A percentile compares a stretch with the other conserved stretches of the same genome.
Conservation (phyloP, 257 asterid species). For the Avicennia marina region DNA sequence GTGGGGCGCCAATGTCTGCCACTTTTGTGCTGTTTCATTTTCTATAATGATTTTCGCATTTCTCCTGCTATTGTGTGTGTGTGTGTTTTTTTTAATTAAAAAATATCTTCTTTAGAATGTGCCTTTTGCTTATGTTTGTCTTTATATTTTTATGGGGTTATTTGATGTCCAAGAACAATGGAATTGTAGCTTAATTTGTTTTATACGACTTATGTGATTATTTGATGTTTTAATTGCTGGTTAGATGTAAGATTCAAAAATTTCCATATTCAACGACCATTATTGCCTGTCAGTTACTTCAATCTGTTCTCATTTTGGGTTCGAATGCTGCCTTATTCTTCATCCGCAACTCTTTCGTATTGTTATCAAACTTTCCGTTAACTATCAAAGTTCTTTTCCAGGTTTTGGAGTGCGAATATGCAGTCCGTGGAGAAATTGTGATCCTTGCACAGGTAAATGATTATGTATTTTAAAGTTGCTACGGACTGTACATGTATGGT, state of each 20-base stretch:
- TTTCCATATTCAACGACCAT: background rate
- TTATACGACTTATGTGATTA: too few relatives aligned
- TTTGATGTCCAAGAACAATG: background rate
- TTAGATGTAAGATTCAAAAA: background rate
- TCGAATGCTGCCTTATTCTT: background rate
- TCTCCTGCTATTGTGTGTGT: conserved; percentile 8
- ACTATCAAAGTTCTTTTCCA: conserved; percentile 25
- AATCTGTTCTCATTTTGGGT: background rate
- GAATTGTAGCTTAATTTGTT: background rate
- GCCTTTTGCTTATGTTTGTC: background rate
- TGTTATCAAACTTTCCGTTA: too few relatives aligned
- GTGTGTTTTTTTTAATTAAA: background rate
- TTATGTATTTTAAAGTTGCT: too few relatives aligned
- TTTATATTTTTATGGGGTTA: background rate
- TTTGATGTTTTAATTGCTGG: background rate
- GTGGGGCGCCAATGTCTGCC: background rate
- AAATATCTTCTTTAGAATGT: background rate
- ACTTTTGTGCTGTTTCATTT: background rate
- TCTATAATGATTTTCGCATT: background rate
- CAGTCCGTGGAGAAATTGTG: conserved; percentile 98
- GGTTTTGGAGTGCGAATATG: conserved; percentile 91
- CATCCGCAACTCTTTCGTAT: background rate
- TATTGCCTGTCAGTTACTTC: background rate
- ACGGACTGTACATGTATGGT: too few relatives aligned
- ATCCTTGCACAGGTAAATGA: conserved; percentile 74